phyloP scores from a whole-genome alignment of 768 basidiomycete species.

The Podaxis mareebaensis region DNA sequence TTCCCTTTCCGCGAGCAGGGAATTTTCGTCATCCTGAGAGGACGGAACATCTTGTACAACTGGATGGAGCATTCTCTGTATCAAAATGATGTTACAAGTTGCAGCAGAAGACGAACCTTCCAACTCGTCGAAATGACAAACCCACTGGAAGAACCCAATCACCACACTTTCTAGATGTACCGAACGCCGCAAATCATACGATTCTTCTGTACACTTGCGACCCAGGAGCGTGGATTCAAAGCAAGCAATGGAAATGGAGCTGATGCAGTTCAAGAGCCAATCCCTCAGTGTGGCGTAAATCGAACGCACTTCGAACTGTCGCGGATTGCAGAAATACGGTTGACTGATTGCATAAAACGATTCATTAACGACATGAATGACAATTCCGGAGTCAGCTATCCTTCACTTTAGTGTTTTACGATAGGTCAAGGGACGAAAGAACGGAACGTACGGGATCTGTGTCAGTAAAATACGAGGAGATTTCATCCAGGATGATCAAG shows the following conservation, averaged over 20 bases:
- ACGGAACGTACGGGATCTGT: constrained; percentile 9
- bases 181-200: not conserved
- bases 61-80: not conserved
- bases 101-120: not conserved
- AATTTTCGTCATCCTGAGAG: not conserved
- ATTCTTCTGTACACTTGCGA: not conserved
- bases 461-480: constrained; percentile 51
- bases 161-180: constrained; percentile 1
- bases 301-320: not conserved
- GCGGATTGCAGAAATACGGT: not conserved
- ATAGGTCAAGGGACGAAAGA: constrained; percentile 10
- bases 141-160: not conserved
- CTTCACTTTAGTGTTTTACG: not conserved
- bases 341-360: constrained; percentile 7
- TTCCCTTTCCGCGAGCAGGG: not conserved
- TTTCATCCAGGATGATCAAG: constrained; percentile 62
- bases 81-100: not conserved
- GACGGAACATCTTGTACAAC: not conserved
- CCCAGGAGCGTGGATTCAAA: constrained; percentile 1
- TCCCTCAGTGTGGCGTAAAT: too few relatives aligned
- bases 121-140: not conserved
- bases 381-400: not conserved
- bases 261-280: not conserved
- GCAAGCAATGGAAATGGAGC: constrained; percentile 11
- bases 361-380: constrained; percentile 10